Evolutionary conservation across 1,284 basidiomycete genomes (phyloP).

Genomic region (Termitomyces sp.): DNA sequence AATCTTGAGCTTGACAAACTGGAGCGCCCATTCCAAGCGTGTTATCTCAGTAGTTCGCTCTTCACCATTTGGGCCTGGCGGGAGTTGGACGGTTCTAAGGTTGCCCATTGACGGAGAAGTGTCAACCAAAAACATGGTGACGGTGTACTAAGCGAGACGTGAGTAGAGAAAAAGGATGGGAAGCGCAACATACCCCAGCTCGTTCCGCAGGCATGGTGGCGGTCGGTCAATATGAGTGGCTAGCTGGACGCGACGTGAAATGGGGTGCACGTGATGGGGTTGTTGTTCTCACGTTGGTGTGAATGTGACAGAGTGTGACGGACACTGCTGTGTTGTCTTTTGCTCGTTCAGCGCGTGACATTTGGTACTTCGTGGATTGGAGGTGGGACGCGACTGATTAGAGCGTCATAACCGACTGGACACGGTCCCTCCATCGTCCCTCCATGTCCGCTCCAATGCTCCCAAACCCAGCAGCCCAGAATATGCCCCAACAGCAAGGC

Average conservation of each 20-base stretch:
- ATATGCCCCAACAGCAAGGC: constrained; percentile 27
- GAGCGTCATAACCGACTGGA: constrained; percentile 13
- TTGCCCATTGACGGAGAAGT: constrained; percentile 82
- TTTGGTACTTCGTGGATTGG: constrained; percentile 19
- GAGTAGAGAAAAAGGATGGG: constrained; percentile 6
- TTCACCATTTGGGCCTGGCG: constrained; percentile 49
- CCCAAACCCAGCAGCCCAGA: constrained; percentile 29
- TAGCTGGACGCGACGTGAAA: constrained; percentile 27
- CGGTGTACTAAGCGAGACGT: constrained; percentile 55
- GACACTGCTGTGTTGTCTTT: constrained; percentile 15
- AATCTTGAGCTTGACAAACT: constrained; percentile 83
- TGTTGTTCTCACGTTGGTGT: constrained; percentile 18
- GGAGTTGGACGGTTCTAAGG: constrained; percentile 50
- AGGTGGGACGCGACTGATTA: constrained; percentile 22
- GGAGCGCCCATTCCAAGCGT: constrained; percentile 77
- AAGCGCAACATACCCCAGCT: constrained; percentile 54
- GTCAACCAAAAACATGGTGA: constrained; percentile 85
- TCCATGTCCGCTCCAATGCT: constrained; percentile 34
- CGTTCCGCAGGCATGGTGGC: constrained; percentile 67
- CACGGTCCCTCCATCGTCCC: constrained; percentile 8
- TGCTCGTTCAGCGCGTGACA: constrained; percentile 27
- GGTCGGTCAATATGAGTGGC: constrained; percentile 13
- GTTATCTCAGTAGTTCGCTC: constrained; percentile 54
- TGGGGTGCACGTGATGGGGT: constrained; percentile 28
- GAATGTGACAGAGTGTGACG: constrained; percentile 20